A percentile compares a stretch with the other conserved stretches of the same genome.
These are phyloP conservation scores for Pythium rishiriense DNA, from an alignment of 352 stramenopile species.

Conservation along the genomic window DNA sequence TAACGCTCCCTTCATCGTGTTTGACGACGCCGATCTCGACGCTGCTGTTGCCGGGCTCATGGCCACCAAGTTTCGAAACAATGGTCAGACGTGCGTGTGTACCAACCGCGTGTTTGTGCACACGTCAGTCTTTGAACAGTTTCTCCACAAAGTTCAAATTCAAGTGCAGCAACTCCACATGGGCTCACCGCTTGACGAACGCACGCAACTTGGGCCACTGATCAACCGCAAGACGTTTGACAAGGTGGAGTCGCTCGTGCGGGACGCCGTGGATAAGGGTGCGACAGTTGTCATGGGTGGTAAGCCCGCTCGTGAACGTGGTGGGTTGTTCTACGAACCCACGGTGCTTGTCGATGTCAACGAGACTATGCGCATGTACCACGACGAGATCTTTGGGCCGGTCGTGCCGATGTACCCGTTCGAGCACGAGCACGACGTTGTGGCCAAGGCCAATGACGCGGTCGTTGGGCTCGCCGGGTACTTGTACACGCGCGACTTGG, in stretches of 20 bases:
- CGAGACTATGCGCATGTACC: constrained; percentile 90
- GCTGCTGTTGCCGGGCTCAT: constrained; percentile 83
- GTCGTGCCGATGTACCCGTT: constrained; percentile 94
- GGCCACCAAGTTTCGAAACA: constrained; percentile 89
- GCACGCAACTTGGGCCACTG: constrained; percentile 93
- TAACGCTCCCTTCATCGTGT: constrained; percentile 93
- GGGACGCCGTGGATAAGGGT: constrained; percentile 91
- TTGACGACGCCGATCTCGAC: constrained; percentile 87
- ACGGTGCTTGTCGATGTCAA: constrained; percentile 92
- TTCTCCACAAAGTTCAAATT: constrained; percentile 78
- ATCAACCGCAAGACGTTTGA: constrained; percentile 92
- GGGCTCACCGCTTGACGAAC: constrained; percentile 75
- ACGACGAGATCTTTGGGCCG: constrained; percentile 97
- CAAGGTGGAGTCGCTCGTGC: constrained; percentile 83
- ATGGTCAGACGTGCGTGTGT: constrained; percentile 86
- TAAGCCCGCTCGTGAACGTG: constrained; percentile 43
- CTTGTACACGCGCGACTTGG: constrained; percentile 92
- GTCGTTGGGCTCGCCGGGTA: constrained; percentile 93
- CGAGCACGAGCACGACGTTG: constrained; percentile 93
- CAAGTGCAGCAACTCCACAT: constrained; percentile 85
- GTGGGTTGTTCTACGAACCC: constrained; percentile 92
- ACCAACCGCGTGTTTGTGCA: constrained; percentile 96
- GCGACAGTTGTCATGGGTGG: constrained; percentile 87
- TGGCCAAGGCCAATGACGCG: constrained; percentile 93
- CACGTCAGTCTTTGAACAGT: constrained; percentile 90